A percentile compares a stretch with the other conserved stretches of the same genome.
phyloP scores from a whole-genome alignment of 352 stramenopile genomes.

The Globisporangium camurandrum region DNA sequence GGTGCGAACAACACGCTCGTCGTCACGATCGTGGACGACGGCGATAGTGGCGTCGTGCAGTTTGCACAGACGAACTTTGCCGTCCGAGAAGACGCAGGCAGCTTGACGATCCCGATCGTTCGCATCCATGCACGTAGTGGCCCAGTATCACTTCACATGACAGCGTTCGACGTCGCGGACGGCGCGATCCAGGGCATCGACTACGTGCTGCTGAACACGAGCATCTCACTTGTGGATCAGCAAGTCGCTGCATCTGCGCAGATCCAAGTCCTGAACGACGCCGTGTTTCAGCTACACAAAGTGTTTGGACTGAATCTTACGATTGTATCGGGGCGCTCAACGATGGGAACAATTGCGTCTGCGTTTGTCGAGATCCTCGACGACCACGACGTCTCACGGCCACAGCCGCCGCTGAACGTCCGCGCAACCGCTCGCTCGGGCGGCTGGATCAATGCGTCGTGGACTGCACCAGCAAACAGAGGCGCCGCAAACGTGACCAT shows the following conservation, averaged over 20 bases:
- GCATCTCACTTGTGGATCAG: slow-evolving; percentile 17
- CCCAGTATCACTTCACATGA: slow-evolving; percentile 10
- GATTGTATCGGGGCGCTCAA: slow-evolving; percentile 16
- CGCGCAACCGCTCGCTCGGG: slow-evolving; percentile 15
- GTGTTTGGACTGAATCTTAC: slow-evolving; percentile 22
- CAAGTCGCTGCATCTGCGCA: slow-evolving; percentile 11
- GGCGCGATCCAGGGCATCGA: slow-evolving; percentile 20
- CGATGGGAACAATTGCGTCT: slow-evolving; percentile 9
- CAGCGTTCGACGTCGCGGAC: slow-evolving; percentile 8
- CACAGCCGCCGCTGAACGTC: slow-evolving; percentile 16
- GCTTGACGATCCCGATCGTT: slow-evolving; percentile 17
- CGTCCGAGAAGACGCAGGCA: slow-evolving; percentile 18
- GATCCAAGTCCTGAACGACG: slow-evolving; percentile 37
- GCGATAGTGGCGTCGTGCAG: slow-evolving; percentile 31
- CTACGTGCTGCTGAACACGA: slow-evolving; percentile 16
- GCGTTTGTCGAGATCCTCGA: slow-evolving; percentile 35
- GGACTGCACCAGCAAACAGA: slow-evolving; percentile 22
- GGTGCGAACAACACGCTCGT: slow-evolving; percentile 12
- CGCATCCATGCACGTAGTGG: slow-evolving; percentile 26
- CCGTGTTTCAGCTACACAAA: slow-evolving; percentile 34
- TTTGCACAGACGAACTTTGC: slow-evolving; percentile 22
- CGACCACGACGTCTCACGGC: slow-evolving; percentile 40
- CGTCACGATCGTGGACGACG: slow-evolving; percentile 40
- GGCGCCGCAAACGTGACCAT: slow-evolving; percentile 21
- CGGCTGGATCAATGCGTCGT: slow-evolving; percentile 21